phyloP scores from a whole-genome alignment of 1,139 yeast species.

The Zygosaccharomyces pseudobailii region DNA sequence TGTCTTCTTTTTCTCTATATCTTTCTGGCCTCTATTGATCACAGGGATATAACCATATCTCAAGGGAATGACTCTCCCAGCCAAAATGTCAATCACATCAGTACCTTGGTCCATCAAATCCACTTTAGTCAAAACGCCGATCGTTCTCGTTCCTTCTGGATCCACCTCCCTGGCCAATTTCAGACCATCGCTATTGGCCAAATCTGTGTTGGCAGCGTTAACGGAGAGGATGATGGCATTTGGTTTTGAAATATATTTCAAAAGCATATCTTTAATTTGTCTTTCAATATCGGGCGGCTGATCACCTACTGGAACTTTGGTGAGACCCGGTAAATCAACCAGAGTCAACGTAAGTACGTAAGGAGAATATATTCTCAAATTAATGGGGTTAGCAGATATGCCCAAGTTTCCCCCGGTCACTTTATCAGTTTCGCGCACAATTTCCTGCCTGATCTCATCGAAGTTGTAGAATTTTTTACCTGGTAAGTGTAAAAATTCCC shows the following conservation, averaged over 20 bases:
- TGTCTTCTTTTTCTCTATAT: conserved; percentile 80
- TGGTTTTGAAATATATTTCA: conserved; percentile 91
- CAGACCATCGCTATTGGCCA: conserved; percentile 96
- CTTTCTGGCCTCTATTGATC: conserved; percentile 95
- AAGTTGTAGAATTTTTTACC: conserved; percentile 83
- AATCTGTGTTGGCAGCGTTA: conserved; percentile 94
- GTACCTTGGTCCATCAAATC: conserved; percentile 98
- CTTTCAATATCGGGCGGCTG: conserved; percentile 97
- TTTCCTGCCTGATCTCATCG: conserved; percentile 86
- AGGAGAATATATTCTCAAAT: conserved; percentile 91
- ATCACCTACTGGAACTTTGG: conserved; percentile 99
- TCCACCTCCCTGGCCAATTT: conserved; percentile 96
- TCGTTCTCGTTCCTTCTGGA: conserved; percentile 94
- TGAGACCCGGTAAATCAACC: conserved; percentile 95
- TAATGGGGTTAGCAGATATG: conserved; percentile 87
- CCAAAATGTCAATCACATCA: conserved; percentile 94
- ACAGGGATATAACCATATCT: conserved; percentile 97
- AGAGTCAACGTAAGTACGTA: conserved; percentile 91
- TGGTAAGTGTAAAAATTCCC: conserved; percentile 92
- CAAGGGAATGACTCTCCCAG: conserved; percentile 92
- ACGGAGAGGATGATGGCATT: conserved; percentile 94
- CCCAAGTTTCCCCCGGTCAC: conserved; percentile 92
- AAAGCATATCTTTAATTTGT: conserved; percentile 89
- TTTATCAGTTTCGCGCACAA: conserved; percentile 88
- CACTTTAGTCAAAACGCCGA: conserved; percentile 94